phyloP scores from a whole-genome alignment of 495 filamentous ascomycete genomes.

The Ramalina intermedia region DNA sequence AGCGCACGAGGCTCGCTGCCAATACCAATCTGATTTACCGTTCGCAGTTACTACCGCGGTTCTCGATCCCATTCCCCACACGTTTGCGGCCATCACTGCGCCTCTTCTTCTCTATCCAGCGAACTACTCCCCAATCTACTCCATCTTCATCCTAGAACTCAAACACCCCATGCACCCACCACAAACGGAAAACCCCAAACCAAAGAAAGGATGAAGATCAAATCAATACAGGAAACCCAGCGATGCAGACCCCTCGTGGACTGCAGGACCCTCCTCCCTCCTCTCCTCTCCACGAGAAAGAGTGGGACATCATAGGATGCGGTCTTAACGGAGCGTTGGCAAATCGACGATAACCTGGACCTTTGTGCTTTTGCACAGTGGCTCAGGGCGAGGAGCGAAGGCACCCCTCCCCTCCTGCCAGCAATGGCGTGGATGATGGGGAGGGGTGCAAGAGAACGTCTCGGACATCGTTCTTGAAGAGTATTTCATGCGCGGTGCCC shows the following conservation, averaged over 20 bases:
- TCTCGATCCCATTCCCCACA: no score
- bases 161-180: background rate
- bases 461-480: slow-evolving; percentile 33
- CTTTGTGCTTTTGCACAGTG: background rate
- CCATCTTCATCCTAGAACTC: no score
- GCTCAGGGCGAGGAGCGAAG: slow-evolving; percentile 42
- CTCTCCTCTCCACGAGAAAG: background rate
- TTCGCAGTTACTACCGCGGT: no score
- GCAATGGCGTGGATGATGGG: slow-evolving; percentile 36
- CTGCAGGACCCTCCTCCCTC: slow-evolving; percentile 39
- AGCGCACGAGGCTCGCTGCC: background rate
- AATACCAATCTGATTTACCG: background rate
- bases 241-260: slow-evolving; percentile 53
- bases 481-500: no score
- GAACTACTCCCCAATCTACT: no score
- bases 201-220: background rate
- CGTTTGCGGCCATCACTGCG: no score
- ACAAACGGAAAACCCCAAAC: background rate
- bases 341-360: slow-evolving; percentile 32
- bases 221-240: slow-evolving; percentile 25
- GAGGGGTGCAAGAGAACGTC: slow-evolving; percentile 56
- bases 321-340: slow-evolving; percentile 65
- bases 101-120: no score
- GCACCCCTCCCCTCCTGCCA: slow-evolving; percentile 38
- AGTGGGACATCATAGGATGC: slow-evolving; percentile 19